phyloP scores from a whole-genome alignment of 2,329 filamentous ascomycete species.

The Aspergillus melleus region DNA sequence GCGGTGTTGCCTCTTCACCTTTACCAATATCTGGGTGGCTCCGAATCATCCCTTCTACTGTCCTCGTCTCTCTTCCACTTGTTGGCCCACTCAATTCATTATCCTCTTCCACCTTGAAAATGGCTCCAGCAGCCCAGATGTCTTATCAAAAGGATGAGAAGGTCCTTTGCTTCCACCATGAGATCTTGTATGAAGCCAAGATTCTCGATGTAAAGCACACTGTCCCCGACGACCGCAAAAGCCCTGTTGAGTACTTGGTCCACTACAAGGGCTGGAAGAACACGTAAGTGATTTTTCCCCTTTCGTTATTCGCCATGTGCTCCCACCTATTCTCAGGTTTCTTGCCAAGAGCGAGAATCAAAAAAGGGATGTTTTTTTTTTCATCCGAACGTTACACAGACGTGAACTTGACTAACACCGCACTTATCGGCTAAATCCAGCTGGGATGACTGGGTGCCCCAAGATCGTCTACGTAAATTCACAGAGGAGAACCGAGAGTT shows the following conservation, averaged over 20 bases:
- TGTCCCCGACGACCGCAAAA: conserved; percentile 66
- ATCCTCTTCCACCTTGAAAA: conserved; percentile 38
- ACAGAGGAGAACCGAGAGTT: conserved; percentile 94
- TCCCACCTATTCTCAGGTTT: neutral
- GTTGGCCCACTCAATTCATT: neutral
- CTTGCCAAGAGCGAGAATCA: neutral
- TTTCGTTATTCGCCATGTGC: conserved; percentile 4
- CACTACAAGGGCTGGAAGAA: conserved; percentile 99
- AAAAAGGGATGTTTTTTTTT: neutral
- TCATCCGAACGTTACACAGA: neutral
- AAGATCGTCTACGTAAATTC: conserved; percentile 90
- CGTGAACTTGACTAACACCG: neutral
- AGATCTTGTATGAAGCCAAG: conserved; percentile 96
- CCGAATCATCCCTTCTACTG: neutral
- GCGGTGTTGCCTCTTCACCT: neutral
- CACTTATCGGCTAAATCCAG: conserved; percentile 40
- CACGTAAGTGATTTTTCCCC: conserved; percentile 60
- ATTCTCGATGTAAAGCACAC: conserved; percentile 73
- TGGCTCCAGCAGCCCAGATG: conserved; percentile 59
- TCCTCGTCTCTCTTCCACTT: neutral
- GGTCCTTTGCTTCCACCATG: conserved; percentile 94
- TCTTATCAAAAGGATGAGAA: conserved; percentile 76
- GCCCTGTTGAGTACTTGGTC: conserved; percentile 81
- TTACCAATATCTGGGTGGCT: neutral
- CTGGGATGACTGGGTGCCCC: conserved; percentile 98